Percentiles rank a stretch among this genome's conserved stretches.
Conservation (phyloP, 2,329 filamentous ascomycete genomes). For the Trichoderma hamatum region DNA sequence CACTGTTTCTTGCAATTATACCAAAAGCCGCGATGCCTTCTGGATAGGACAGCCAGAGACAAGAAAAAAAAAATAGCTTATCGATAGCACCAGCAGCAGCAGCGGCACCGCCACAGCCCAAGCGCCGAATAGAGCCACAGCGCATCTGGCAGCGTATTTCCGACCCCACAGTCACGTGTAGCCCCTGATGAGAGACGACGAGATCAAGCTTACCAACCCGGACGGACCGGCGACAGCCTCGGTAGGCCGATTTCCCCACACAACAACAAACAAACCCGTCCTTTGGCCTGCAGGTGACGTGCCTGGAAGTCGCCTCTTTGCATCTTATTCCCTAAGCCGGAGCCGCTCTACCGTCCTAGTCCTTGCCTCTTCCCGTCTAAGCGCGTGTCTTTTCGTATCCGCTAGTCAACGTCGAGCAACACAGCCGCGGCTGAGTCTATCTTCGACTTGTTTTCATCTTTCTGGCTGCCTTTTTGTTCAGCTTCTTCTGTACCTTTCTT, state of each 20-base stretch:
- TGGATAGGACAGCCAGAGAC: background rate
- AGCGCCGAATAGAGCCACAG: background rate
- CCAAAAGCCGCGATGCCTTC: background rate
- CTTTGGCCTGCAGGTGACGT: conserved; percentile 24
- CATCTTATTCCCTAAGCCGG: conserved; percentile 8
- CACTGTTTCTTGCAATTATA: conserved; percentile 5
- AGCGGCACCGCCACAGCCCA: conserved; percentile 14
- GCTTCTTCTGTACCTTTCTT: background rate
- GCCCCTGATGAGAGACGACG: conserved; percentile 4
- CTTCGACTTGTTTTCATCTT: conserved; percentile 1
- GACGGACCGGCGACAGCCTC: conserved; percentile 28
- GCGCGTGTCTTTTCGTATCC: conserved; percentile 4
- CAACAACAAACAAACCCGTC: conserved; percentile 1
- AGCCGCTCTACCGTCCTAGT: conserved; percentile 3
- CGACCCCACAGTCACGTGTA: conserved; percentile 43
- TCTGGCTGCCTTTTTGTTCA: background rate
- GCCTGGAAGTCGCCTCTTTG: conserved; percentile 16
- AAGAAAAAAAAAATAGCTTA: conserved; percentile 39
- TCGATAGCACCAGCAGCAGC: conserved; percentile 37
- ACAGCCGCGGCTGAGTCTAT: conserved; percentile 15
- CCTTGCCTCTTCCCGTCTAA: conserved; percentile 8
- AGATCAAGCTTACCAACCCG: conserved; percentile 21
- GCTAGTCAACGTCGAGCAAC: conserved; percentile 6
- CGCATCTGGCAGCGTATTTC: conserved; percentile 2
- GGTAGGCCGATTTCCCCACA: conserved; percentile 27